Evolutionary conservation across 148 eudicot genomes (phyloP).

Genomic region (Salicornia ramosissima): DNA sequence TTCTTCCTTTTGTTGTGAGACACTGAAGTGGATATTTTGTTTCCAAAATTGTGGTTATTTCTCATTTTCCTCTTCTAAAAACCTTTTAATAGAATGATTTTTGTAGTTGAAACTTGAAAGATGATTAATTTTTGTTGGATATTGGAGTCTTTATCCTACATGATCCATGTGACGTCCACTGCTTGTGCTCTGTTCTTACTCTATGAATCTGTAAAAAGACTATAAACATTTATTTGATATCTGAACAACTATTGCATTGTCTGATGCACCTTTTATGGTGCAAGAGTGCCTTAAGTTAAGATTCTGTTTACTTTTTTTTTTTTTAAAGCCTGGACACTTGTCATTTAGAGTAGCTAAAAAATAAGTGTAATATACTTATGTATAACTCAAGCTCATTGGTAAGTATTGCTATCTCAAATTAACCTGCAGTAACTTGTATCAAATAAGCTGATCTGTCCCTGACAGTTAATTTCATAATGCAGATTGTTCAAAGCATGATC

Average conservation of each 20-base stretch:
- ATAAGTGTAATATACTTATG: no score
- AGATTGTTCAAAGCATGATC: conserved; percentile 77
- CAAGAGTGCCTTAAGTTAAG: no score
- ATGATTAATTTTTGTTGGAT: neutral
- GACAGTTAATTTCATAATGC: conserved; percentile 11
- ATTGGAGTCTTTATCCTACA: neutral
- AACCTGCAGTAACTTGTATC: neutral
- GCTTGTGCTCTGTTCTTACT: no score
- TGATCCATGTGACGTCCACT: neutral
- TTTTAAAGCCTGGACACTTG: no score
- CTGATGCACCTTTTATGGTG: no score
- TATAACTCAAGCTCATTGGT: no score
- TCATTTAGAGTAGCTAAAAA: no score
- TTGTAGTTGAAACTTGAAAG: neutral
- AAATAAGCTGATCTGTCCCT: conserved; percentile 1
- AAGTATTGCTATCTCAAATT: neutral
- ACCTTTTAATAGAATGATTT: neutral
- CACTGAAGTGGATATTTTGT: neutral
- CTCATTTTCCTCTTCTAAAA: neutral
- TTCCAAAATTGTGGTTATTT: neutral
- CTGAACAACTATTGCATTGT: no score
- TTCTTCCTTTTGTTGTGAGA: neutral
- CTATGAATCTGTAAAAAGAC: no score
- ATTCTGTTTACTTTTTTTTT: no score
- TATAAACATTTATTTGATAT: no score